Evolutionary conservation across 495 filamentous ascomycete species (phyloP), one percentile per base, ranked within the genome.

Genomic region (Penicillium nucicola): DNA sequence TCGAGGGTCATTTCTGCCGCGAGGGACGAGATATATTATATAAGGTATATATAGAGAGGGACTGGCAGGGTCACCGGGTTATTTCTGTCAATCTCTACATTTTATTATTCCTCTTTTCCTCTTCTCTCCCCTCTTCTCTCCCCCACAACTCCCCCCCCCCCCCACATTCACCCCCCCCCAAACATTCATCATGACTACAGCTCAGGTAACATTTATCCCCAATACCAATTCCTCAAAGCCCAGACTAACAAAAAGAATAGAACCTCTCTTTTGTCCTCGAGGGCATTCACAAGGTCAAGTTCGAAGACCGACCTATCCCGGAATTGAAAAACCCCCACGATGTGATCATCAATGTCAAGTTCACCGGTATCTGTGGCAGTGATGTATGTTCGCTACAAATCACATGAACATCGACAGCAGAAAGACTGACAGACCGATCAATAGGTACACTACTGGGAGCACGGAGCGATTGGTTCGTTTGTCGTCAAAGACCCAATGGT

Each of bases 201-300:
- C 59, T 14, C 44, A 69, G 57, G 66, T 69, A 58, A 12, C 45
- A 48, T 30, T 46, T 36, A 17, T 9, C 36, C 34, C 52, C 12
- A 34, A 30, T 31, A n/a, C n/a, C 45, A 13, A 38, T 22, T 12
- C 38, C 15, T 23, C 23, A 25, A 13, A 45, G n/a, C n/a, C 11
- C 25, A 35, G 25, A 4, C 42, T 58, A 46, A 60, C 45, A 30
- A 23, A 30, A 23, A 11, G 10, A 15, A 28, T 53, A 96, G 88
- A 96, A 96, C 74, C 84, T 87, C 49, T 95, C 90, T 43, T 95
- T 95, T 72, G 71, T 95, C 60, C 82, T 96, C 51, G 81, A 89
- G 68, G 84, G 85, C 48, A 73, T 83, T 54, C 78, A 83, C 68
- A 76, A 83, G 50, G 86, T 95, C 54, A 69, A 70, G 40, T 92